Percentiles rank a stretch among this genome's conserved stretches.
These are phyloP conservation scores for Mallotus japonicus DNA, from an alignment of 441 rosid species.

Conservation along the genomic window DNA sequence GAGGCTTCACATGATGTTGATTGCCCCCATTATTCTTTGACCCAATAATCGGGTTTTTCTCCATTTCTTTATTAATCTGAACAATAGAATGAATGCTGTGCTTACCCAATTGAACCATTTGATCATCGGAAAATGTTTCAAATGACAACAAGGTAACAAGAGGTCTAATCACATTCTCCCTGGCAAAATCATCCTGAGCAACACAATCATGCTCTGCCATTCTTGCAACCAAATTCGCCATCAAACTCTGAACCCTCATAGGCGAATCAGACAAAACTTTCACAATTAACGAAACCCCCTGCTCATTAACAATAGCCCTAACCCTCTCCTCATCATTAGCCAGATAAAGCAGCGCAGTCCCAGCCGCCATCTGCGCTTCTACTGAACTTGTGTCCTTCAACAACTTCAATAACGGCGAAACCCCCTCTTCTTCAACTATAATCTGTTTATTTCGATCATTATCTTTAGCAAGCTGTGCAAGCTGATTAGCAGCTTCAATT, in stretches of 20 bases:
- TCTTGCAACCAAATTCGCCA: constrained; percentile 46
- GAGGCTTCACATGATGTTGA: constrained; percentile 10
- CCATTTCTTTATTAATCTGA: constrained; percentile 52
- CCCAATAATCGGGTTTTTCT: constrained; percentile 13
- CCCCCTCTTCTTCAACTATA: constrained; percentile 59
- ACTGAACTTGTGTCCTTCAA: constrained; percentile 44
- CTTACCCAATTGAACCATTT: constrained; percentile 20
- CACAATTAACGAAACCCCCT: constrained; percentile 48
- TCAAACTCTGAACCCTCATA: constrained; percentile 42
- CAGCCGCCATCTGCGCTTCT: constrained; percentile 56
- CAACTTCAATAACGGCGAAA: constrained; percentile 46
- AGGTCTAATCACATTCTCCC: constrained; percentile 53
- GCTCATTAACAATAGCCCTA: constrained; percentile 32
- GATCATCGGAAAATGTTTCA: constrained; percentile 43
- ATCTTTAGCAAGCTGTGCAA: constrained; percentile 51
- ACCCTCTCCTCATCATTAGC: constrained; percentile 46
- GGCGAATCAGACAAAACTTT: constrained; percentile 48
- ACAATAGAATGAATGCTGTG: constrained; percentile 52
- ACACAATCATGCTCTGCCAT: constrained; percentile 46
- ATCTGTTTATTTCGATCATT: constrained; percentile 57
- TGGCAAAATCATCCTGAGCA: constrained; percentile 54
- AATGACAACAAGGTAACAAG: constrained; percentile 47
- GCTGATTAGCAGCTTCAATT: constrained; percentile 51
- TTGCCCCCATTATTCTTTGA: constrained; percentile 5
- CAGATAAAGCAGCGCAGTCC: constrained; percentile 37